Conservation (phyloP, 208 protist species). For the Acanthamoeba lenticulata region DNA sequence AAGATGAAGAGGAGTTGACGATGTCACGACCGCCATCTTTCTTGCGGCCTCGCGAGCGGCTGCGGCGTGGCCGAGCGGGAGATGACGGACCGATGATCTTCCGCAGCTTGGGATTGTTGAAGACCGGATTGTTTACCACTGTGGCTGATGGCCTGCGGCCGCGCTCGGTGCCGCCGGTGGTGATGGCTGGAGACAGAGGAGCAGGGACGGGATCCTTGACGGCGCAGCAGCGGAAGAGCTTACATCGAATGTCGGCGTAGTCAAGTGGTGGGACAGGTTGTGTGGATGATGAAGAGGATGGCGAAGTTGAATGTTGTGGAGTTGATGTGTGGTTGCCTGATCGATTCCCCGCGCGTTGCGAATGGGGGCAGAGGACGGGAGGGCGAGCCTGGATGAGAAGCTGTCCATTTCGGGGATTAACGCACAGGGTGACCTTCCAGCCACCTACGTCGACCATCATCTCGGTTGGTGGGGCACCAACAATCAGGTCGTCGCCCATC, state of each 20-base stretch:
- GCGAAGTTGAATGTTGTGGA: background rate
- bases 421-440: background rate
- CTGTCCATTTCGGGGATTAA: background rate
- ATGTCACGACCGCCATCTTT: background rate
- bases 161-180: background rate
- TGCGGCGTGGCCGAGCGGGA: background rate
- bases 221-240: conserved; percentile 16
- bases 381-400: background rate
- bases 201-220: background rate
- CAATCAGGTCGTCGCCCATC: background rate
- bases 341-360: too few relatives aligned
- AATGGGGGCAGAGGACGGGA: background rate
- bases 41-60: background rate
- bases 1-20: background rate
- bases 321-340: background rate
- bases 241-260: background rate
- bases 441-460: background rate
- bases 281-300: background rate
- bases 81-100: conserved; percentile 14
- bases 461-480: background rate
- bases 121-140: conserved; percentile 1
- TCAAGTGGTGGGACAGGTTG: background rate
- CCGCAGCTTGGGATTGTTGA: conserved; percentile 16
- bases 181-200: background rate
- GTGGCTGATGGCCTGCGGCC: background rate